Conservation (phyloP, 1,139 yeast species). For the Candida buenavistaensis region DNA sequence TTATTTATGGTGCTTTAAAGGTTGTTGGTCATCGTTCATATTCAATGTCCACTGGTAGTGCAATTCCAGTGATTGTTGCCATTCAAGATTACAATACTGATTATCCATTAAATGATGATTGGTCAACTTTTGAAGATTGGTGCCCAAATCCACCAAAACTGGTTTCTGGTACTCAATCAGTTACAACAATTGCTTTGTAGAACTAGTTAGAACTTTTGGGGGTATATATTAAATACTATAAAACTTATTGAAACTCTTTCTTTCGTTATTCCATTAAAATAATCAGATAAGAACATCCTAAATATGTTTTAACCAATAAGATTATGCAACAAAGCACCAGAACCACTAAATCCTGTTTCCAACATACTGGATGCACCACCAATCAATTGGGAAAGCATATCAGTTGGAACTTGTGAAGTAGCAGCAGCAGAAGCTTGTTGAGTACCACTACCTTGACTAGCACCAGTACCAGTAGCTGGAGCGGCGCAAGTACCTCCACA, state of each 20-base stretch:
- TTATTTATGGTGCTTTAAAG: conserved; percentile 29
- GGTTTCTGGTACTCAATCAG: background rate
- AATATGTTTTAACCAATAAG: conserved; percentile 3
- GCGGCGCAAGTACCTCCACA: background rate
- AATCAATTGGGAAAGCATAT: conserved; percentile 3
- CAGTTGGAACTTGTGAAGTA: conserved; percentile 2
- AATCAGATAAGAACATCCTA: too few relatives aligned
- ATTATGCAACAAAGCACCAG: conserved; percentile 3
- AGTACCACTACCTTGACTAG: background rate
- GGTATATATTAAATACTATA: too few relatives aligned
- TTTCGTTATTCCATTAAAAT: background rate
- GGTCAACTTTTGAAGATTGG: conserved; percentile 15
- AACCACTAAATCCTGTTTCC: conserved; percentile 1
- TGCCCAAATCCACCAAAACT: conserved; percentile 12
- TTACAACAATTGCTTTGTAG: too few relatives aligned
- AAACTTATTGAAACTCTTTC: too few relatives aligned
- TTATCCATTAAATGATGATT: conserved; percentile 16
- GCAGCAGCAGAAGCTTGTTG: background rate
- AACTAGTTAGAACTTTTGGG: too few relatives aligned
- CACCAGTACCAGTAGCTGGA: background rate
- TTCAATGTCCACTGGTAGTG: conserved; percentile 13
- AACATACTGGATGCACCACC: conserved; percentile 2
- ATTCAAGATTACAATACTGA: conserved; percentile 3
- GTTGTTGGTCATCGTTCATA: conserved; percentile 24
- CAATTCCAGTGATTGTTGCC: conserved; percentile 15